phyloP scores from a whole-genome alignment of 257 asterid species.

The Solanum arcanum region DNA sequence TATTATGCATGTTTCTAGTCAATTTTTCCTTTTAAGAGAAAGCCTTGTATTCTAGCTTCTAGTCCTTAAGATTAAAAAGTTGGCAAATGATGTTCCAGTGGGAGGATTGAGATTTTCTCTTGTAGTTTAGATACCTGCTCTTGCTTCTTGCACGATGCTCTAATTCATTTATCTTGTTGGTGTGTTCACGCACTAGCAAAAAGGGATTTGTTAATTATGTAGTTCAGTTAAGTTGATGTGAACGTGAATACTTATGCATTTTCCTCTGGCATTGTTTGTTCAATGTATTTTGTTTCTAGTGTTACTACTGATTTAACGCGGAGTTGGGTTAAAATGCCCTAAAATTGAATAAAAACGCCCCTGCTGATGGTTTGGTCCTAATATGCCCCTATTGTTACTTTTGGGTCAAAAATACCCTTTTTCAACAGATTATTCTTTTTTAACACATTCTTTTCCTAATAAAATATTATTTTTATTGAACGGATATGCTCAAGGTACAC shows the following conservation, averaged over 20 bases:
- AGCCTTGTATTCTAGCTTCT: background rate
- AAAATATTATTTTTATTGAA: too few relatives aligned
- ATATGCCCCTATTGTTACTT: background rate
- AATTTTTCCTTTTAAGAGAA: background rate
- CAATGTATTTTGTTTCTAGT: background rate
- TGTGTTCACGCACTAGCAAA: background rate
- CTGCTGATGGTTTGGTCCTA: background rate
- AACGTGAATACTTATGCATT: background rate
- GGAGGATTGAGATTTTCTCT: background rate
- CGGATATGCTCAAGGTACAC: too few relatives aligned
- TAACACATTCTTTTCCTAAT: background rate
- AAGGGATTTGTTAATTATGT: background rate
- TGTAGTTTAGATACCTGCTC: background rate
- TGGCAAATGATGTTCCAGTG: background rate
- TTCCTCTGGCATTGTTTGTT: background rate
- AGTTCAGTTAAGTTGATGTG: background rate
- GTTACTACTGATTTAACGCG: background rate
- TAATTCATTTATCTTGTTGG: background rate
- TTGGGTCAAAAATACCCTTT: background rate
- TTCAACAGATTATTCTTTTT: background rate
- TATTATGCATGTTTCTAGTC: background rate
- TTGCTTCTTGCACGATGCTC: background rate
- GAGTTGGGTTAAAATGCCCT: background rate
- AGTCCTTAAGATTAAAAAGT: background rate
- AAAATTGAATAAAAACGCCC: background rate